These are phyloP conservation scores for Trichoderma afroharzianum DNA, from an alignment of 2,329 filamentous ascomycete genomes.

Conservation along the genomic window DNA sequence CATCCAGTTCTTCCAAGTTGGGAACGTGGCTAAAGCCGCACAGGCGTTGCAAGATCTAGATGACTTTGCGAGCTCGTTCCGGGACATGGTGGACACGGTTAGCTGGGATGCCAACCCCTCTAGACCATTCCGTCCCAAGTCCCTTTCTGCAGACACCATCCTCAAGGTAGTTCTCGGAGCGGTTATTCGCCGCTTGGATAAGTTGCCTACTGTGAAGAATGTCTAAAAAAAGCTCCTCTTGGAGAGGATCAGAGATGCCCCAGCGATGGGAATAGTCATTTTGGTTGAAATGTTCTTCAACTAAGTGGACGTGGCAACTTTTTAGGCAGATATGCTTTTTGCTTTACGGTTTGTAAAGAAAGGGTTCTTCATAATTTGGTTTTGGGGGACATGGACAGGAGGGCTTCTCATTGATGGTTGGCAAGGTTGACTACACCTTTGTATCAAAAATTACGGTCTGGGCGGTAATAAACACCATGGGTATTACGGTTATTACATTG, in stretches of 20 bases:
- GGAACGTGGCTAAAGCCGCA: slow-evolving; percentile 63
- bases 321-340: neutral
- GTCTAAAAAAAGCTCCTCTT: neutral
- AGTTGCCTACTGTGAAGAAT: neutral
- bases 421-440: neutral
- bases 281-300: neutral
- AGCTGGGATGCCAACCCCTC: slow-evolving; percentile 59
- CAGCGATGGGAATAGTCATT: neutral
- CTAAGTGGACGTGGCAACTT: neutral
- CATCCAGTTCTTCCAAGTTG: slow-evolving; percentile 95
- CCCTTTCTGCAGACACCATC: slow-evolving; percentile 65
- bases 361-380: neutral
- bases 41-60: slow-evolving; percentile 69
- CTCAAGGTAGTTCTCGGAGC: slow-evolving; percentile 79
- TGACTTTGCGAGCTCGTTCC: slow-evolving; percentile 59
- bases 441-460: neutral
- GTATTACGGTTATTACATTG: neutral
- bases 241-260: neutral
- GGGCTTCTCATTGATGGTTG: neutral
- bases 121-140: slow-evolving; percentile 24
- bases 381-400: neutral
- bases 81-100: slow-evolving; percentile 92
- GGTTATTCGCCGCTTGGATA: slow-evolving; percentile 53
- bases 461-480: neutral
- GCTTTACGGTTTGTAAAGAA: neutral